These are phyloP conservation scores for Tetracladium setigerum DNA, from an alignment of 495 filamentous ascomycete species.

Conservation along the genomic window DNA sequence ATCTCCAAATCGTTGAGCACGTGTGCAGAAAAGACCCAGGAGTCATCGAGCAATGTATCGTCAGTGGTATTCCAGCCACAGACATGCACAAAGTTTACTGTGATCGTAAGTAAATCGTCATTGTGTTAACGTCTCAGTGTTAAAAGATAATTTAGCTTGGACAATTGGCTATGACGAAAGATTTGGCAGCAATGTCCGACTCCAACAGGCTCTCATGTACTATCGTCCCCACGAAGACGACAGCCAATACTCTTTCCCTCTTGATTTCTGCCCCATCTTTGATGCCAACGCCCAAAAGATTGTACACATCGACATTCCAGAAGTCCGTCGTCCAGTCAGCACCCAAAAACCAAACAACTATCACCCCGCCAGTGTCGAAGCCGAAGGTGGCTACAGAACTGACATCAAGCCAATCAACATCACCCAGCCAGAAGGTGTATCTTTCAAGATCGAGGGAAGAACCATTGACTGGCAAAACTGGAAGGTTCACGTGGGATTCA, in stretches of 20 bases:
- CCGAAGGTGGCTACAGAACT: conserved; percentile 66
- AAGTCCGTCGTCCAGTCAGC: conserved; percentile 70
- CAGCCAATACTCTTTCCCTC: conserved; percentile 82
- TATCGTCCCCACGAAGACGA: conserved; percentile 83
- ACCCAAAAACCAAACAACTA: conserved; percentile 73
- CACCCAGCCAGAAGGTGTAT: conserved; percentile 90
- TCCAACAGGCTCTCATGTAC: conserved; percentile 95
- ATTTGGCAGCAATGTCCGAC: conserved; percentile 68
- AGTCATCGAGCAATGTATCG: conserved; percentile 86
- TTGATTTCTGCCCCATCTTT: conserved; percentile 93
- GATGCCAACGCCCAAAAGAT: conserved; percentile 78
- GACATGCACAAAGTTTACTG: conserved; percentile 46
- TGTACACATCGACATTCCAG: conserved; percentile 83
- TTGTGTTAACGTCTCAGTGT: background rate
- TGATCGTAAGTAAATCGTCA: conserved; percentile 51
- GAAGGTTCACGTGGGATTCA: conserved; percentile 92
- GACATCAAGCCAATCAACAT: conserved; percentile 92
- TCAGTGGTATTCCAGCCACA: conserved; percentile 75
- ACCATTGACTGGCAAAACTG: conserved; percentile 92
- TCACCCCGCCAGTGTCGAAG: conserved; percentile 63
- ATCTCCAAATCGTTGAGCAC: conserved; percentile 81
- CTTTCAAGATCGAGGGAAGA: conserved; percentile 73
- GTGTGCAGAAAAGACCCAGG: conserved; percentile 72
- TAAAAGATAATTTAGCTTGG: conserved; percentile 68
- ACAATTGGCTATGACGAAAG: conserved; percentile 94